Evolutionary conservation across 768 basidiomycete species (phyloP), one percentile per base, ranked within the genome.

Genomic region (Trametes villosa): DNA sequence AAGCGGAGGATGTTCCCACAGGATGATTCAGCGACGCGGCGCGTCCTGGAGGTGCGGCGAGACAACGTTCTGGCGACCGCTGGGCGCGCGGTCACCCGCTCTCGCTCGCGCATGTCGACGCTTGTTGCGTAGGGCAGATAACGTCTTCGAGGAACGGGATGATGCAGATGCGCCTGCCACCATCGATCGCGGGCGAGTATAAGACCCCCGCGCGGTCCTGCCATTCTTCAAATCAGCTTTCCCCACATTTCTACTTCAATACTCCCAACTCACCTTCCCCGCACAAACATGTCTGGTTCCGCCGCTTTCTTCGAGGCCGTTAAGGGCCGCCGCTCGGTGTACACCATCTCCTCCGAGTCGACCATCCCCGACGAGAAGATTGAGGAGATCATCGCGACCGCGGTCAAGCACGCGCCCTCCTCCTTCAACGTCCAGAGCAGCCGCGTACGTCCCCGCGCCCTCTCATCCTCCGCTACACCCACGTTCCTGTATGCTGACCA

Each of bases 351-450:
- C 48, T 52, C 59, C 44, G 63, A 64, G 51, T 57, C 66, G 22
- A 48, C 63, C 38, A 67, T 67, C 57, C 42, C 66, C 36, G 66
- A 67, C 54, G 60, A 42, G 42, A 64, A 61, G 62, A 62, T 67
- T 27, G 38, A 64, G 57, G 63, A 67, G 60, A 67, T 67, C 51
- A 40, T 67, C 53, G 45, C 60, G 18, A 36, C 46, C 33, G 57
- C 63, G 7, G 63, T 67, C 45, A 64, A 64, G 49, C 63, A 67
- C 58, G 54, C 60, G 33, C 66, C 66, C 24, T 62, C 63, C 44
- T 67, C 66, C 45, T 67, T 67, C 66, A 67, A 67, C 66, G 52
- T 47, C 57, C 66, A 67, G 60, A 57, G 53, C 57, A 55, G 52
- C 49, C 66, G 66, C 38, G 60, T 64, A 49, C 18, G 63, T 57